Conservation (phyloP, 768 basidiomycete genomes). For the Mycena galopus region DNA sequence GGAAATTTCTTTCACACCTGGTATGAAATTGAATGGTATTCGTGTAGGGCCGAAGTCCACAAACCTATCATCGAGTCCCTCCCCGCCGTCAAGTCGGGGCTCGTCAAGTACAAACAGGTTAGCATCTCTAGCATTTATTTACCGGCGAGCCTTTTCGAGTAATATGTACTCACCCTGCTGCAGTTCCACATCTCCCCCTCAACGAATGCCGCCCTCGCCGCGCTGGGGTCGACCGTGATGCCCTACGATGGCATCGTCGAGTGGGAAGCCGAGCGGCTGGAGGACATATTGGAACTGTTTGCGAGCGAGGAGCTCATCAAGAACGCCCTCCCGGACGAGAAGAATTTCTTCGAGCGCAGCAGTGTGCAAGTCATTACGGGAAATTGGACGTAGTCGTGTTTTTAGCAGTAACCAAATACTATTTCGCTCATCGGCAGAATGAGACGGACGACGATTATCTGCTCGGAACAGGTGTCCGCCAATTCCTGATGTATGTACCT, state of each 20-base stretch:
- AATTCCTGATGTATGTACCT: no score
- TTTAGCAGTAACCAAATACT: no score
- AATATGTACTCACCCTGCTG: not conserved
- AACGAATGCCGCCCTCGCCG: conserved; percentile 20
- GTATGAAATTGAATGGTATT: no score
- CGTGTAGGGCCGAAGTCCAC: conserved; percentile 18
- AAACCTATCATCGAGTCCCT: conserved; percentile 18
- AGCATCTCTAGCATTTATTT: not conserved
- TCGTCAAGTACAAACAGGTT: conserved; percentile 30
- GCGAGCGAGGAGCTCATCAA: conserved; percentile 12
- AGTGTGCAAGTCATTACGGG: conserved; percentile 23
- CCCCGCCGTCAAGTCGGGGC: conserved; percentile 29
- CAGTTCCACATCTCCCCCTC: conserved; percentile 29
- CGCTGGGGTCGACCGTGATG: conserved; percentile 9
- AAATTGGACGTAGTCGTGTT: conserved; percentile 5
- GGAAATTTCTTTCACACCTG: not conserved
- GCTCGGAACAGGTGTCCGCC: no score
- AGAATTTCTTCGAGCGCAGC: conserved; percentile 31
- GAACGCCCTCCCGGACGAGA: conserved; percentile 28
- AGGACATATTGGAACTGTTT: conserved; percentile 24
- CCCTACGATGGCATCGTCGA: conserved; percentile 26
- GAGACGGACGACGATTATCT: no score
- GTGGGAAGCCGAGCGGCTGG: conserved; percentile 18
- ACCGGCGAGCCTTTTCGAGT: no score
- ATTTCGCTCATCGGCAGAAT: no score